Evolutionary conservation across 352 stramenopile species (phyloP).

Genomic region (Blastocystis sp.): DNA sequence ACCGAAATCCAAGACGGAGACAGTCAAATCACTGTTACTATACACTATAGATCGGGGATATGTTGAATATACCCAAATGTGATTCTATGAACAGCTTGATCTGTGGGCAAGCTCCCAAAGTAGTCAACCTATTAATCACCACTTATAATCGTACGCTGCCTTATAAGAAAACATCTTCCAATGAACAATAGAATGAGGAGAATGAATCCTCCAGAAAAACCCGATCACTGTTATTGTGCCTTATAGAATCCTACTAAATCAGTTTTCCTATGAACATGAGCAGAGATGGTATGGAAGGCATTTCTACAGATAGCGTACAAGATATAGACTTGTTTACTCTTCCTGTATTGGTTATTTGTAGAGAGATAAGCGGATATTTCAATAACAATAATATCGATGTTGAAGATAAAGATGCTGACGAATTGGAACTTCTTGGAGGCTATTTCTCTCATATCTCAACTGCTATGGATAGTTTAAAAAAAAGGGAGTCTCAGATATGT

Average conservation of each 20-base stretch:
- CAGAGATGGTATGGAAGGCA: background rate
- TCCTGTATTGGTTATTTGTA: background rate
- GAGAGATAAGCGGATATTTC: background rate
- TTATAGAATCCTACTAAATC: background rate
- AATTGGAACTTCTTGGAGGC: background rate
- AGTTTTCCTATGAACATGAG: background rate
- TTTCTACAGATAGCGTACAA: background rate
- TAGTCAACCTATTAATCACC: conserved; percentile 4
- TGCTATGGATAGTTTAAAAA: background rate
- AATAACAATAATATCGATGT: background rate
- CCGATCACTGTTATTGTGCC: background rate
- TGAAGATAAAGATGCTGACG: conserved; percentile 1
- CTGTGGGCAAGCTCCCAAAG: conserved; percentile 22
- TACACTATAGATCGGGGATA: background rate
- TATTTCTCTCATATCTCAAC: background rate
- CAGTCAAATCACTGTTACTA: conserved; percentile 9
- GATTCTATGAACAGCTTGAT: conserved; percentile 41
- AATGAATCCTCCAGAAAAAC: background rate
- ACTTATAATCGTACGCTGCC: background rate
- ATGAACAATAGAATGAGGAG: background rate
- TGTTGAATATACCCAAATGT: conserved; percentile 11
- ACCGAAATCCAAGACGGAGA: conserved; percentile 48
- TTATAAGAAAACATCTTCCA: background rate
- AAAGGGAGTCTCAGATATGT: background rate
- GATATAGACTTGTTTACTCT: background rate